phyloP scores from a whole-genome alignment of 2,329 filamentous ascomycete species.

The Tympanopsis confertula region DNA sequence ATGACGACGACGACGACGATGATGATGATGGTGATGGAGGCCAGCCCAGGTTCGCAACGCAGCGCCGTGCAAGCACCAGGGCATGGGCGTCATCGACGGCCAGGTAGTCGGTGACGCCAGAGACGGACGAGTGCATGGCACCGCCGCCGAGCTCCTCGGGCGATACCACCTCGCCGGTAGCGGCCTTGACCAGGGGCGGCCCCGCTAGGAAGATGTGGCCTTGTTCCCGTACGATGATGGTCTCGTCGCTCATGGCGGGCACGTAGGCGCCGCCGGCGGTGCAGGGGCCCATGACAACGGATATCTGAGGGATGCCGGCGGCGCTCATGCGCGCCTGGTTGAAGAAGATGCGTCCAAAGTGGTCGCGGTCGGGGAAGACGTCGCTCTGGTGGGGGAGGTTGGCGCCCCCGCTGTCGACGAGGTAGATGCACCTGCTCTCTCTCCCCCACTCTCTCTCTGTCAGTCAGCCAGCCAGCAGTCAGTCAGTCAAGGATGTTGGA shows the following conservation, averaged over 20 bases:
- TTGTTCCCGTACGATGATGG: constrained; percentile 27
- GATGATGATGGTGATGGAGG: no score
- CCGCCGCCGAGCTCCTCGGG: constrained; percentile 29
- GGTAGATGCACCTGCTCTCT: no score
- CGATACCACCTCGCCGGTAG: constrained; percentile 26
- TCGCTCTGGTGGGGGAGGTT: constrained; percentile 92
- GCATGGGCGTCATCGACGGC: constrained; percentile 16
- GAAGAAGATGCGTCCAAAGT: constrained; percentile 96
- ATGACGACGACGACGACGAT: no score
- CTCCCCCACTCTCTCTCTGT: no score
- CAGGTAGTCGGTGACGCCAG: constrained; percentile 29
- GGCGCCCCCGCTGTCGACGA: constrained; percentile 90
- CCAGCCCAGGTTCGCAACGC: no score
- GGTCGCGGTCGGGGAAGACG: constrained; percentile 87
- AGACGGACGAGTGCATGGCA: constrained; percentile 22
- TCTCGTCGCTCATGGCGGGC: constrained; percentile 14
- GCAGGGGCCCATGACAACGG: constrained; percentile 4
- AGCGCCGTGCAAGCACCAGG: no score
- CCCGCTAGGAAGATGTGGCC: constrained; percentile 30
- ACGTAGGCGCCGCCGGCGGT: constrained; percentile 5
- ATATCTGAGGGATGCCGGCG: constrained; percentile 79
- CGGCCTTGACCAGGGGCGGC: constrained; percentile 32
- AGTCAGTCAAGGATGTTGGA: no score
- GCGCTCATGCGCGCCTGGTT: constrained; percentile 93
- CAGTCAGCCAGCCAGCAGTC: no score